phyloP scores from a whole-genome alignment of 176 grass and related monocot genomes.

The Metroxylon sagu region DNA sequence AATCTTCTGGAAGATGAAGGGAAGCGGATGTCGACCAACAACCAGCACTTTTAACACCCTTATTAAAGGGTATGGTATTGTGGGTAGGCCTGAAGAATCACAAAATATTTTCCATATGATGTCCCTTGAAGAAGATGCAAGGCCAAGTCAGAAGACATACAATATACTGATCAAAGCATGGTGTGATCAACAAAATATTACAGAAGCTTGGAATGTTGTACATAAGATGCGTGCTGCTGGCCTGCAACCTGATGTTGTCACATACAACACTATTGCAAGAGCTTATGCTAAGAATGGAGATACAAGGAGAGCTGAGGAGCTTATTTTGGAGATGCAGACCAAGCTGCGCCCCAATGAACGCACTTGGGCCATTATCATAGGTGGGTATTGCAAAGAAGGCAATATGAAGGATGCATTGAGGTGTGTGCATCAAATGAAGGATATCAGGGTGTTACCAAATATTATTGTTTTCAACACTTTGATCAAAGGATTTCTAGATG shows the following conservation, averaged over 20 bases:
- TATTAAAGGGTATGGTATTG: slow-evolving; percentile 85
- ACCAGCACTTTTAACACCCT: slow-evolving; percentile 89
- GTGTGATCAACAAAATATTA: slow-evolving; percentile 65
- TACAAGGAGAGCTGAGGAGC: slow-evolving; percentile 64
- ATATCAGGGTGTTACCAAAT: slow-evolving; percentile 48
- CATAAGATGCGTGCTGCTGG: slow-evolving; percentile 44
- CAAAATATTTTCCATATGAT: slow-evolving; percentile 68
- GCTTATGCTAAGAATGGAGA: slow-evolving; percentile 73
- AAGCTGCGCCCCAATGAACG: slow-evolving; percentile 63
- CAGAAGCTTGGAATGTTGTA: slow-evolving; percentile 54
- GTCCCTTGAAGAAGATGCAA: slow-evolving; percentile 20
- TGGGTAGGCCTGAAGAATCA: slow-evolving; percentile 55
- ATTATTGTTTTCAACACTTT: slow-evolving; percentile 81
- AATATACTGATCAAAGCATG: slow-evolving; percentile 94
- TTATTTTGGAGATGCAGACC: slow-evolving; percentile 56
- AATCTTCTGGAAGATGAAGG: slow-evolving; percentile 77
- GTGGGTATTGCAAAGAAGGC: slow-evolving; percentile 79
- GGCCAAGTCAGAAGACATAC: slow-evolving; percentile 61
- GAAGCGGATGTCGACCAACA: slow-evolving; percentile 49
- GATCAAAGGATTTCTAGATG: slow-evolving; percentile 79
- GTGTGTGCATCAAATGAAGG: slow-evolving; percentile 74
- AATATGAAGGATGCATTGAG: slow-evolving; percentile 73
- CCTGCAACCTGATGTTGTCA: slow-evolving; percentile 63
- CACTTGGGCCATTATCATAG: slow-evolving; percentile 85
- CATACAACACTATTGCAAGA: slow-evolving; percentile 83